Base-by-base conservation (phyloP, 257 asterid species). In the Solanum clarkiae region DNA sequence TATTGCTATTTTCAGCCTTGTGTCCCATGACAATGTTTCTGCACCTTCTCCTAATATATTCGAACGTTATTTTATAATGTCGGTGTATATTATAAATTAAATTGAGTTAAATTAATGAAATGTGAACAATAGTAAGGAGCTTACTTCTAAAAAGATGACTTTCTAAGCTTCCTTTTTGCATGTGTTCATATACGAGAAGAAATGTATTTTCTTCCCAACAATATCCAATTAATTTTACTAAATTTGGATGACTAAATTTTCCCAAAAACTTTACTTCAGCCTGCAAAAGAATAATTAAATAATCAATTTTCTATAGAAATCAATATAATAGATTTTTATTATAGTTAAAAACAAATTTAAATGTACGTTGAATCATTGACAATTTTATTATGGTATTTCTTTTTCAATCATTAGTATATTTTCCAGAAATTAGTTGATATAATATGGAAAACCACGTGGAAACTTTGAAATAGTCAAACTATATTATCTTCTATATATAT, bases 191-290 rank as follows among this genome's bases (percentile, higher is more conserved):
- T 16, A 94, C 98, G 1, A 96, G 95, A 5, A 95, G 91, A 80
- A 94, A 94, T 13, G 92, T 94, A 8, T 87, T 89, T 1, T 96
- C 96, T 55, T 95, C 98, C 98, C 98, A 96, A 29, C 99, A 96
- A 66, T 96, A 96, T 3, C 99, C 99, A 63, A 95, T 49, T 56
- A 96, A 40, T 89, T 92, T 95, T 1, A 96, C 98, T 8, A 96
- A 93, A 88, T 96, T 94, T 0, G 99, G 98, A 42, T 96, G 99
- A 57, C 94, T 86, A 80, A 93, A 93, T 87, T 94, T 95, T 47
- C 99, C 99, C 88, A 96, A 83, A 84, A 94, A 95, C 85, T 94
- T 92, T n/a, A 96, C 98, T 84, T 96, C 99, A 8, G 98, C 98
- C 99, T 95, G 96, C 92, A 89, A 49, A 80, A 82, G 36, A 29